A percentile compares a stretch with the other conserved stretches of the same genome.
phyloP scores from a whole-genome alignment of 2,329 filamentous ascomycete species.

The Colletotrichum endophyticum region DNA sequence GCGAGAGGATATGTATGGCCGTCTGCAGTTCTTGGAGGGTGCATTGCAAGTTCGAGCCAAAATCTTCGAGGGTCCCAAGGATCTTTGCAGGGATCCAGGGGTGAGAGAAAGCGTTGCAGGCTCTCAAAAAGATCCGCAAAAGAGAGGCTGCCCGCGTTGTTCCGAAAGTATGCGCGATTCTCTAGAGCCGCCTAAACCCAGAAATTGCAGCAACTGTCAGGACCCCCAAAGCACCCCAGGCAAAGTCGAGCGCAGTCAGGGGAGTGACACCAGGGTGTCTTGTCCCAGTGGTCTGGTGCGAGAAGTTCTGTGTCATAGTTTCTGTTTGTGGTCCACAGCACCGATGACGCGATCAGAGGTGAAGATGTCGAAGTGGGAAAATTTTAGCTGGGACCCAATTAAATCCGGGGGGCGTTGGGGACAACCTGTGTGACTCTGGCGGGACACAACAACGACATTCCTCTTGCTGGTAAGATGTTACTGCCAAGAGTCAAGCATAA shows the following conservation, averaged over 20 bases:
- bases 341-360: conserved; percentile 20
- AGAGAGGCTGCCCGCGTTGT: neutral
- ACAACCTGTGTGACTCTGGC: neutral
- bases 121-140: neutral
- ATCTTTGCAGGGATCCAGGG: neutral
- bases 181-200: neutral
- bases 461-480: neutral
- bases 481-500: neutral
- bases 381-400: conserved; percentile 1
- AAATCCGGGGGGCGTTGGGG: neutral
- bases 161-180: conserved; percentile 7
- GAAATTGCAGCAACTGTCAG: neutral
- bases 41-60: neutral
- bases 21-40: neutral
- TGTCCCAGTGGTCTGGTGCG: conserved; percentile 6
- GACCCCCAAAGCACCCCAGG: neutral
- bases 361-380: conserved; percentile 21
- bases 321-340: conserved; percentile 17
- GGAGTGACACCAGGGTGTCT: neutral
- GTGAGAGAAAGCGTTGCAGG: neutral
- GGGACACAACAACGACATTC: neutral
- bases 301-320: conserved; percentile 19
- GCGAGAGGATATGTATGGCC: conserved; percentile 1
- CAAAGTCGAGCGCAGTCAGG: neutral
- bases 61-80: neutral